Evolutionary conservation across 495 filamentous ascomycete genomes (phyloP).

Genomic region (Lepraria neglecta): DNA sequence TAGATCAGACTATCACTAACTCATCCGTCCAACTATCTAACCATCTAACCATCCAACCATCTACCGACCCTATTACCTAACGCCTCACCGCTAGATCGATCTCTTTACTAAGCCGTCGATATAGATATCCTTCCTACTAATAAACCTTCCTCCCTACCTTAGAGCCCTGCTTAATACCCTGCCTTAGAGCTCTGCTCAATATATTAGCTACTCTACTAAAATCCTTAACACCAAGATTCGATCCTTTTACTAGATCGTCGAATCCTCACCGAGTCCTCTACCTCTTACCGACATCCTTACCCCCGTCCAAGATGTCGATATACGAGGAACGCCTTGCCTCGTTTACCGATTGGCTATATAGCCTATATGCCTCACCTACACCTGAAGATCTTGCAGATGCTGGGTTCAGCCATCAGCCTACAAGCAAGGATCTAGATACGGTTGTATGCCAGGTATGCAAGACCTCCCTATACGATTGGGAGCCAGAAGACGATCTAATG

Average conservation of each 20-base stretch:
- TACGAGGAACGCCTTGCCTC: not conserved
- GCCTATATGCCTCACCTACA: not conserved
- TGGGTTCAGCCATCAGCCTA: not conserved
- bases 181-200: not conserved
- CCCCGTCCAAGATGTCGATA: not conserved
- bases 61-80: too few species aligned
- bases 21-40: too few species aligned
- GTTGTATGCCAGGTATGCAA: not conserved
- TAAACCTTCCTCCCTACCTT: too few species aligned
- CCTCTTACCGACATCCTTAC: not conserved
- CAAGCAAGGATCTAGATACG: not conserved
- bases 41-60: too few species aligned
- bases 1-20: too few species aligned
- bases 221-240: not conserved
- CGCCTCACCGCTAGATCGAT: too few species aligned
- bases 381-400: not conserved
- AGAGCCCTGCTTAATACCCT: too few species aligned
- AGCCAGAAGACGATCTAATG: not conserved
- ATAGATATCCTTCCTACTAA: too few species aligned
- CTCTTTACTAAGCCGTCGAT: too few species aligned
- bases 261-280: not conserved
- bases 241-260: not conserved
- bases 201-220: not conserved
- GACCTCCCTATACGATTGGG: not conserved
- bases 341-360: not conserved